Evolutionary conservation across 2,329 filamentous ascomycete genomes (phyloP), one percentile per base, ranked within the genome.

Genomic region (Diaporthe citri): DNA sequence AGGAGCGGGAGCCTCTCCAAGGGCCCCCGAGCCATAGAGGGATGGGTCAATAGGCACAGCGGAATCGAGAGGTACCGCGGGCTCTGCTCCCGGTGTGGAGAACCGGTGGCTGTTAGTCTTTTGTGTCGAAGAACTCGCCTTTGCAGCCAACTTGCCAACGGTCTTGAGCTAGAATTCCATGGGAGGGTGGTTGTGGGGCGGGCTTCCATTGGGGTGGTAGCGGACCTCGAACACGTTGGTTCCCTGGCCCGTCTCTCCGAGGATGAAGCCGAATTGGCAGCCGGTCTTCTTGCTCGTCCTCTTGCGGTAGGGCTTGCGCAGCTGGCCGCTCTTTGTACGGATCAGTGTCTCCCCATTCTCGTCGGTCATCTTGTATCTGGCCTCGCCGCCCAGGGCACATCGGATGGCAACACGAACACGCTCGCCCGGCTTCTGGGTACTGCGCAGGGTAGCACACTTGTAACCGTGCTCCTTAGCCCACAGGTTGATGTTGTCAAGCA

Each of bases 211-310:
- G 2, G 76, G 76, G 39, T 77, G 76, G 22, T 77, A 77, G 10
- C 76, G 57, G 39, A 77, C 76, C 74, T 77, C 76, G 41, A 77
- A 77, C 67, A 77, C 43, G 67, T 76, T 76, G 10, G 74, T 76
- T 1, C 71, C 71, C 74, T 77, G 76, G n/a, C 76, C 76, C 4
- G 76, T 76, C 76, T 77, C 76, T 4, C 76, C 76, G 20, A 77
- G 71, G 55, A 77, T 77, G 55, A 77, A 77, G 52, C 76, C 76
- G 15, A 77, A 77, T 46, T 75, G 74, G 46, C 76, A 77, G 6
- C 76, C 76, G 13, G 76, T 77, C 71, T 77, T 77, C 76, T 77
- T 77, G 76, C 76, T 77, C 43, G 74, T 77, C 66, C 76, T 72
- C 76, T 77, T 77, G 46, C 76, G 76, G 56, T 77, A 77, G 46